Base-by-base conservation (phyloP, 2,329 filamentous ascomycete species). In the Aspergillus tamarii region DNA sequence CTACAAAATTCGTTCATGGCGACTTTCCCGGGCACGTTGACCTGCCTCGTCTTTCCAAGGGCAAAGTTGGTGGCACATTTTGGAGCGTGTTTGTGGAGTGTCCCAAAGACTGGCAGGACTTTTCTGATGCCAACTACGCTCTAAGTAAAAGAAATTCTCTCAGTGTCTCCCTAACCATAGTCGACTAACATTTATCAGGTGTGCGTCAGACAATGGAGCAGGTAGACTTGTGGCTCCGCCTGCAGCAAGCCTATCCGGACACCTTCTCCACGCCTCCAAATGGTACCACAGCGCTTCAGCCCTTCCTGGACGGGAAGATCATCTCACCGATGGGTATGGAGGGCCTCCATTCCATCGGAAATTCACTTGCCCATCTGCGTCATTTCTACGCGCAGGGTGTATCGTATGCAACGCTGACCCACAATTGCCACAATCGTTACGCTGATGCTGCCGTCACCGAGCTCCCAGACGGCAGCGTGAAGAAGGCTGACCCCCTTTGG, bases 301-400 rank as follows among this genome's bases (percentile, higher is more conserved):
- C 88, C 30, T 91, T 91, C 76, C 80, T 77, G 26, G 70, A 83
- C 30, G 85, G 85, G 67, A 87, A 87, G 70, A 82, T 96, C 57
- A 91, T 95, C 72, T 94, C 91, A 1, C 91, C 92, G 0, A 80
- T 94, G 4, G 92, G 90, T 3, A 88, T 96, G 59, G 93, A 97
- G 80, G 94, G 94, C 4, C 85, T 97, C 9, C 94, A 98, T 74
- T 94, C 97, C 72, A 96, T 98, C 70, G 94, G 93, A 63, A 97
- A 97, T 79, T 91, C 78, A 6, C 69, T 81, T 19, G 74, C 89
- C 1, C 83, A 89, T 28, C 82, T 98, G 11, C 88, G 94, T 8
- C 84, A 87, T 28, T 97, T 90, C 77, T 84, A 95, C 76, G 82
- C 85, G 3, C 83, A 96, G 3, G 94, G 94, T 1, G 93, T 94